Percentiles rank a stretch among this genome's conserved stretches.
Evolutionary conservation across 2,329 filamentous ascomycete species (phyloP).

Genomic region (Neofusicoccum sp.): DNA sequence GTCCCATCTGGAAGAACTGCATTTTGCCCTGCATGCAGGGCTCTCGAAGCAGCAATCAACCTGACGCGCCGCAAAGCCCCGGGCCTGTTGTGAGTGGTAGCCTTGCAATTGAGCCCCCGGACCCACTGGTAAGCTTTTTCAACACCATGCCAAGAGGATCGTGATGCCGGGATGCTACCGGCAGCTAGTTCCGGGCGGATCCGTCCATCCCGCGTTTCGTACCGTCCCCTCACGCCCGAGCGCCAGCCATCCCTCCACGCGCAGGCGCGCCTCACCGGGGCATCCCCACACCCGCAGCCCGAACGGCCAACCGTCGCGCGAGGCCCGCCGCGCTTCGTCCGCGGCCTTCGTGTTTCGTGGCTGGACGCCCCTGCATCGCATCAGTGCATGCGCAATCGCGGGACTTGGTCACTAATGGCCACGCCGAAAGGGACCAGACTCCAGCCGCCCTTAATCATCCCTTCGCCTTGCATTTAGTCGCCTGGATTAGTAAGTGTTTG

Average conservation of each 20-base stretch:
- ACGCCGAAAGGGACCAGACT: too few relatives aligned
- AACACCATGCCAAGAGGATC: slow-evolving; percentile 9
- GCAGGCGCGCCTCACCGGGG: background rate
- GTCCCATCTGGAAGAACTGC: background rate
- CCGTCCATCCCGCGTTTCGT: background rate
- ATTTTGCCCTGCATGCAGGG: background rate
- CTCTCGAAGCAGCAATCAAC: background rate
- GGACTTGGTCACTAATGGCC: background rate
- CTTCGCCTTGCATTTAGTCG: background rate
- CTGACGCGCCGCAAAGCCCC: background rate
- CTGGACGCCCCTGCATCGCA: background rate
- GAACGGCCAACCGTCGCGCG: background rate
- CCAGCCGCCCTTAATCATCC: background rate
- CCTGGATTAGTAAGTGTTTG: background rate
- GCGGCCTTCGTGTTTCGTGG: background rate
- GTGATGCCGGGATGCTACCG: background rate
- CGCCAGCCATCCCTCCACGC: background rate
- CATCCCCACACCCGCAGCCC: background rate
- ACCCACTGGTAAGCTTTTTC: background rate
- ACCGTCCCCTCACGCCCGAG: background rate
- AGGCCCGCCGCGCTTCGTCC: background rate
- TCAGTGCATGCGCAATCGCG: background rate
- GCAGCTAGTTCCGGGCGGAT: slow-evolving; percentile 2
- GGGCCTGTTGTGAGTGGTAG: background rate
- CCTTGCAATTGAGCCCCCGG: background rate